Evolutionary conservation across 1,284 basidiomycete species (phyloP), one percentile per base, ranked within the genome.

Genomic region (Cerioporus squamosus): DNA sequence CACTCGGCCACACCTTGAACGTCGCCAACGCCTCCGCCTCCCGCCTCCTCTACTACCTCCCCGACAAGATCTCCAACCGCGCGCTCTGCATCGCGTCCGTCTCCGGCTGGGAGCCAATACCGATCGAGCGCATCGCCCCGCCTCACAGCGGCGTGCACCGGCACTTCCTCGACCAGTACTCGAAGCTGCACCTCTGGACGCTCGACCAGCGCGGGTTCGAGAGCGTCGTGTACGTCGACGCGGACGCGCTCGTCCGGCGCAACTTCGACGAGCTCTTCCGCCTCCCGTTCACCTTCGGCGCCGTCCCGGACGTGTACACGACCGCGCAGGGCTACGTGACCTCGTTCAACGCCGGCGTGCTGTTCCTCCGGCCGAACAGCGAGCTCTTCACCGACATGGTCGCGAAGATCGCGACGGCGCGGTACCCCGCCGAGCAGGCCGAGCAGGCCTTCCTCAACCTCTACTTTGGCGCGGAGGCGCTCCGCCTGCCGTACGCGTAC

Each of bases 361-460:
- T 81, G 51, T 68, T 73, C 47, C 65, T 78, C 23, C 70, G 70
- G 1, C 74, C 79, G 0, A 73, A 73, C 20, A 68, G 66, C 6
- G 57, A 44, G 2, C 67, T 77, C 22, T 72, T 77, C 59, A 53
- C 65, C 12, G 68, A 74, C 51, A 79, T 81, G 77, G 70, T 72
- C 26, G 20, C 51, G 10, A 70, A 71, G 51, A 66, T 81, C 20
- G 70, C 73, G 44, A 66, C 55, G 1, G 76, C 78, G 14, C 61
- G 57, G 20, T 80, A 72, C 63, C 75, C 73, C 7, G 69, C 65
- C 4, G 55, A 62, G 7, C 67, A 77, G 49, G 79, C 77, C 3
- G 79, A 81, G 61, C 79, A 81, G 66, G 70, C 76, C 15, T 81
- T 79, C 66, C 67, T 81, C 20, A 81, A 81, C 65, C 63, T 75